These are phyloP conservation scores for Lepidium campestre DNA, from an alignment of 441 rosid species.

Conservation along the genomic window DNA sequence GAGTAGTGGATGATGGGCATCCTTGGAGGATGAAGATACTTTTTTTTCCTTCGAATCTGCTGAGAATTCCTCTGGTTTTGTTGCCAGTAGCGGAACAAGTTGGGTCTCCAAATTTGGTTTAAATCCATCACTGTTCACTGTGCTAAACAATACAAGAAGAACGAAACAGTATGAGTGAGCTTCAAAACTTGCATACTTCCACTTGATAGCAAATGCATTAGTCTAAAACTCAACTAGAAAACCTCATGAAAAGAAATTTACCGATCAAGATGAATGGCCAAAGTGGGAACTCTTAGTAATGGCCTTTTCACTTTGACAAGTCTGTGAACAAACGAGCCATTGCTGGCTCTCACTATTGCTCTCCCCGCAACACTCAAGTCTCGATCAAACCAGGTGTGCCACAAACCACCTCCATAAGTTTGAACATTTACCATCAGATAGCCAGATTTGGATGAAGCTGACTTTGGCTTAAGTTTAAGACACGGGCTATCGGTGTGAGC, in stretches of 20 bases:
- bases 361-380: constrained; percentile 97
- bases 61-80: constrained; percentile 47
- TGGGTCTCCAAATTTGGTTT: constrained; percentile 92
- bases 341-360: constrained; percentile 58
- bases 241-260: constrained; percentile 10
- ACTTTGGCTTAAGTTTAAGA: constrained; percentile 85
- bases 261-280: constrained; percentile 96
- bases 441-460: constrained; percentile 77
- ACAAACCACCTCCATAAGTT: constrained; percentile 91
- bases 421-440: constrained; percentile 91
- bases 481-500: constrained; percentile 97
- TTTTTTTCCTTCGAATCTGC: constrained; percentile 49
- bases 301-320: constrained; percentile 85
- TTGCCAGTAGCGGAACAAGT: constrained; percentile 71
- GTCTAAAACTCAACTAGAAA: neutral
- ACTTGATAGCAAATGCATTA: neutral
- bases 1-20: constrained; percentile 74
- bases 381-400: constrained; percentile 99
- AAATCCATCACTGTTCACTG: constrained; percentile 85
- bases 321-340: constrained; percentile 70
- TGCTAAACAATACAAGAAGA: constrained; percentile 48
- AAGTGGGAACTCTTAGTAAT: constrained; percentile 73
- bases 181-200: neutral
- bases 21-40: constrained; percentile 37
- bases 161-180: constrained; percentile 15